Conservation (phyloP, 768 basidiomycete species). For the Lactifluus echinatus region DNA sequence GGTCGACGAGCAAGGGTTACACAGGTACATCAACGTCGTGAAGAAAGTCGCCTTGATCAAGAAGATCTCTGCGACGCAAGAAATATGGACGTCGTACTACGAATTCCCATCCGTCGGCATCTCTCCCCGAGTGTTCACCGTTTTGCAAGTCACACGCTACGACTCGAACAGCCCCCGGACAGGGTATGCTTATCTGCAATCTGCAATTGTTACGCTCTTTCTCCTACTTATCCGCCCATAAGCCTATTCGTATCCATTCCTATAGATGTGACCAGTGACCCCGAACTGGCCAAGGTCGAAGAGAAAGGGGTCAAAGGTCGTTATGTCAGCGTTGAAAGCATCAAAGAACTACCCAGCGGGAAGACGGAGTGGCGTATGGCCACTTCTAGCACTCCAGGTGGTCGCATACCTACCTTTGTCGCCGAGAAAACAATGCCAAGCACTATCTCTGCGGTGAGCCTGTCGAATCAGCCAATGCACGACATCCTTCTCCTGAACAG, state of each 20-base stretch:
- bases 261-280: conserved; percentile 51
- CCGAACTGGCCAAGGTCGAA: conserved; percentile 52
- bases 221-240: background rate
- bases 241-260: conserved; percentile 51
- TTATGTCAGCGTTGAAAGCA: conserved; percentile 61
- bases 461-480: background rate
- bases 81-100: conserved; percentile 67
- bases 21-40: conserved; percentile 58
- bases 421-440: conserved; percentile 52
- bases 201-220: background rate
- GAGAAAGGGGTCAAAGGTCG: conserved; percentile 56
- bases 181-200: conserved; percentile 43
- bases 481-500: background rate
- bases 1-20: background rate
- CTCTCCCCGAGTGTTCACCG: conserved; percentile 69
- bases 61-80: conserved; percentile 51
- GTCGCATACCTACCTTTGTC: conserved; percentile 56
- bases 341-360: conserved; percentile 54
- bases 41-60: conserved; percentile 56
- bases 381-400: conserved; percentile 63
- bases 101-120: conserved; percentile 55
- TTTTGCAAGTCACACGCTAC: conserved; percentile 54
- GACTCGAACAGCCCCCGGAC: conserved; percentile 41
- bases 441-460: conserved; percentile 51
- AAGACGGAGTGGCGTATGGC: conserved; percentile 76